These are phyloP conservation scores for Prosopis cineraria DNA, from an alignment of 306 rosid genomes.

Conservation along the genomic window DNA sequence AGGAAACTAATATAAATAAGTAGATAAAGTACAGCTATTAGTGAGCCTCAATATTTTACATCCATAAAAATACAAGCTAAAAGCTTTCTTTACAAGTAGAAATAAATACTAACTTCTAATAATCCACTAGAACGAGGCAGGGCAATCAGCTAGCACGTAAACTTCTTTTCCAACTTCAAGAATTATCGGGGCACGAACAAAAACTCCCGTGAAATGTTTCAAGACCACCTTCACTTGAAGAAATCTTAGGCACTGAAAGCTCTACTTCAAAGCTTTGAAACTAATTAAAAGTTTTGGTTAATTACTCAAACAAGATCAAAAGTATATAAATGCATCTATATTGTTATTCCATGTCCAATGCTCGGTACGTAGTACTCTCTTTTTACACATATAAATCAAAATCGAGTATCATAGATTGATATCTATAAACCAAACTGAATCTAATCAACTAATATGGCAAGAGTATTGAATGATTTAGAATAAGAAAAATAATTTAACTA, in stretches of 20 bases:
- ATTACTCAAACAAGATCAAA: neutral
- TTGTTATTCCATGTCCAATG: neutral
- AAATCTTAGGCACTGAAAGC: constrained; percentile 70
- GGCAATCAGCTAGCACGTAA: constrained; percentile 76
- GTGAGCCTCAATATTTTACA: neutral
- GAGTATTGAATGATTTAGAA: neutral
- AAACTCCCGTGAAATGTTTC: constrained; percentile 86
- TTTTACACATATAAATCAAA: neutral
- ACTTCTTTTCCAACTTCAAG: constrained; percentile 88
- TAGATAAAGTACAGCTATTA: constrained; percentile 1
- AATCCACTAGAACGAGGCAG: constrained; percentile 45
- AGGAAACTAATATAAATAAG: neutral
- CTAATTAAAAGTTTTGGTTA: constrained; percentile 41
- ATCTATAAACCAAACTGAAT: constrained; percentile 4
- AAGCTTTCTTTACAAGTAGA: constrained; percentile 6
- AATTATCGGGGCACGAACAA: constrained; percentile 96
- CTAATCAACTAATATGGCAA: neutral
- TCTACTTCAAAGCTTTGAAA: constrained; percentile 93
- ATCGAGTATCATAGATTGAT: neutral
- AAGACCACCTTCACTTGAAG: constrained; percentile 84
- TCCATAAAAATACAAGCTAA: constrained; percentile 11
- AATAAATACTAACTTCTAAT: constrained; percentile 53
- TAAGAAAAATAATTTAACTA: neutral
- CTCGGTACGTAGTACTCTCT: neutral
- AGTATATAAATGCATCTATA: neutral